Conservation (phyloP, 805 yeast genomes). For the Ogataea kodamae region DNA sequence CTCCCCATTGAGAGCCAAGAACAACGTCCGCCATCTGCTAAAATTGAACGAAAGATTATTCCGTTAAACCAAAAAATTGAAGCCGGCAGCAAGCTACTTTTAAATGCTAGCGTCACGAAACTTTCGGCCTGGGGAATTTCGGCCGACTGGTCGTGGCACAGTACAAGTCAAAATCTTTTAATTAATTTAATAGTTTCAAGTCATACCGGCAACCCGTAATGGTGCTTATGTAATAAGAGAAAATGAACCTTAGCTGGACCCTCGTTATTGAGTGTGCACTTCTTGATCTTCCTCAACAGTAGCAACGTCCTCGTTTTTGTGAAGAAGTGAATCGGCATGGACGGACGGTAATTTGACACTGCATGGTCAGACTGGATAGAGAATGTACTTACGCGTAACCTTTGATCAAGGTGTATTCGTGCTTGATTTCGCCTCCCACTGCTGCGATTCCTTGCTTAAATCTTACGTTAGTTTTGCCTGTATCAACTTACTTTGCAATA, state of each 20-base stretch:
- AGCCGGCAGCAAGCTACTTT: constrained; percentile 1
- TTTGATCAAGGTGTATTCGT: constrained; percentile 61
- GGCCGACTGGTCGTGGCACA: not conserved
- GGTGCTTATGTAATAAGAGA: constrained; percentile 6
- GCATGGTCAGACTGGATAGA: not conserved
- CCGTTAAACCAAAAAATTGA: constrained; percentile 19
- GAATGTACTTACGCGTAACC: constrained; percentile 48
- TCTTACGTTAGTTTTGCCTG: constrained; percentile 13
- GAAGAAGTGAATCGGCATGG: constrained; percentile 43
- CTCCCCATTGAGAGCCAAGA: constrained; percentile 99
- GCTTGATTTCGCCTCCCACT: constrained; percentile 59
- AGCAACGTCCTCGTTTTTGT: constrained; percentile 49
- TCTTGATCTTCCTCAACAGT: constrained; percentile 66
- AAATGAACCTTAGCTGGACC: constrained; percentile 1
- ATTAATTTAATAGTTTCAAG: constrained; percentile 5
- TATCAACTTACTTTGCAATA: constrained; percentile 25
- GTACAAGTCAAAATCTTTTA: constrained; percentile 9
- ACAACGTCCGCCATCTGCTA: constrained; percentile 78
- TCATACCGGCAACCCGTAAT: constrained; percentile 1
- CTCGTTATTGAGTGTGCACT: constrained; percentile 40
- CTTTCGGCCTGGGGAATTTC: constrained; percentile 3
- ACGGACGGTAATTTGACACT: constrained; percentile 52
- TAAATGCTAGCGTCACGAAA: constrained; percentile 1
- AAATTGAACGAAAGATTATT: constrained; percentile 15
- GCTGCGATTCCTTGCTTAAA: constrained; percentile 48